Base-by-base conservation (phyloP, 306 rosid species). In the Dryas alaskensis region DNA sequence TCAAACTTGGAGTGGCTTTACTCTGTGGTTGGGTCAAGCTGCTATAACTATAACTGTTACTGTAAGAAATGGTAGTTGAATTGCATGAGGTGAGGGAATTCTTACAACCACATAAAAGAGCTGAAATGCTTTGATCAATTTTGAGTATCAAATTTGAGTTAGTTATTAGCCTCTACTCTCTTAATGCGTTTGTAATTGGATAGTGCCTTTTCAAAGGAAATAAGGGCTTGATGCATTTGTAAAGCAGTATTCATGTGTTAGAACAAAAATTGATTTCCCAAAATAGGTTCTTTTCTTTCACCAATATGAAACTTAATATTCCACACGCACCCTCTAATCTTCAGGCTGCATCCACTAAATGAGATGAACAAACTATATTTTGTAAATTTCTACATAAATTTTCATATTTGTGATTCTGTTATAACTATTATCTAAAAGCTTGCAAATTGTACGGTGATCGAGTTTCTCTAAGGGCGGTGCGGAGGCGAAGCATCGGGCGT, bases 401-500 rank as follows among this genome's bases (percentile, higher is more conserved):
- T 27, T 27, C 31, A 27, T 27, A 27, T 27, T 27, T 27, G 2
- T 27, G 31, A 27, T 27, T 27, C 31, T 27, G 2, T 1, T 27
- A 27, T 27, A 1, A 27, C 31, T 27, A 19, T 19, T 19, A 19
- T 19, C 19, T 19, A 19, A 19, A 19, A 44, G 6, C 46, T 8
- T 49, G 53, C 53, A 12, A 27, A 4, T 4, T 53, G 6, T 17
- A 49, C 40, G 19, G 12, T 27, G 19, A 19, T 19, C 19, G 14
- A 4, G 4, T 39, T 7, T 1, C 27, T 40, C 64, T 77, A 79
- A 25, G 48, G 50, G 51, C 16, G 72, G 9, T 25, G 76, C 49
- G 7, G 73, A 2, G 84, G 82, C 37, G 75, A 83, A 17, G 73
- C 77, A 10, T 44, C 70, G 0, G 73, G 75, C 4, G 79, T 68